Conservation (phyloP, 352 stramenopile species). For the Globisporangium radiosum region DNA sequence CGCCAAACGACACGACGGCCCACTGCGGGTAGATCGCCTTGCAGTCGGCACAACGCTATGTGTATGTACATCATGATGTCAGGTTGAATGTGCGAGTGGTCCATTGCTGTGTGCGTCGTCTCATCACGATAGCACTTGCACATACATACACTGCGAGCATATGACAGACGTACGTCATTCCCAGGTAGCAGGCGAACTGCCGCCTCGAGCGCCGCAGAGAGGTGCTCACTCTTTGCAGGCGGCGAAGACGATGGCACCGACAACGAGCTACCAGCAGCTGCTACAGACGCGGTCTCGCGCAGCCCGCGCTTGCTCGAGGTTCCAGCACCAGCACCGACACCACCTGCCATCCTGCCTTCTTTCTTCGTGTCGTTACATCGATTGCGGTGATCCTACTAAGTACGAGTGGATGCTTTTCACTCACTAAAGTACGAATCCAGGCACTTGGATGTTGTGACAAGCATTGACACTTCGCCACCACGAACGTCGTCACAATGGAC, state of each 20-base stretch:
- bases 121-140: neutral
- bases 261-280: no score
- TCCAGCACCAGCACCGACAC: no score
- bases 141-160: neutral
- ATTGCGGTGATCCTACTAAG: no score
- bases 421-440: no score
- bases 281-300: no score
- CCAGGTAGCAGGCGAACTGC: constrained; percentile 58
- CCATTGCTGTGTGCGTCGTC: neutral
- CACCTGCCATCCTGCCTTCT: no score
- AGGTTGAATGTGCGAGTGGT: neutral
- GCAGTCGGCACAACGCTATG: constrained; percentile 77
- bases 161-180: constrained; percentile 53
- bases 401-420: no score
- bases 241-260: neutral
- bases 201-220: constrained; percentile 44
- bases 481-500: neutral
- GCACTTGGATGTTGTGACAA: neutral
- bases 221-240: constrained; percentile 15
- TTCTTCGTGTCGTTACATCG: no score
- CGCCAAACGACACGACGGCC: constrained; percentile 77
- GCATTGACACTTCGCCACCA: neutral
- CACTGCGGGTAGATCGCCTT: constrained; percentile 76
- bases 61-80: neutral
- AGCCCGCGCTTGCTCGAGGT: no score